Conservation (phyloP, 345 rosid genomes). For the Viola odorata region DNA sequence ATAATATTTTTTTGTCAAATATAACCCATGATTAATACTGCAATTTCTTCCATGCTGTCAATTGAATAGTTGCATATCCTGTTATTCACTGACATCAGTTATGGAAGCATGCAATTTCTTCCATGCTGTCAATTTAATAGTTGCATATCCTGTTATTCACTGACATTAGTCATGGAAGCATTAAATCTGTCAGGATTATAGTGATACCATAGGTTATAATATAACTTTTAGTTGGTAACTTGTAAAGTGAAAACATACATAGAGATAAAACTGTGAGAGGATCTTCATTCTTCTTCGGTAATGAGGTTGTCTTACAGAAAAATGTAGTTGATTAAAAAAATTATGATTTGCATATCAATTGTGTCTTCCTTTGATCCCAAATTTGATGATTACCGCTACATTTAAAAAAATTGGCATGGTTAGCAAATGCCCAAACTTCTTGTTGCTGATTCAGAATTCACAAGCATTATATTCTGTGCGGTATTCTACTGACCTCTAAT, state of each 20-base stretch:
- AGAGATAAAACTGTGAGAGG: not conserved
- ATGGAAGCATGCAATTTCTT: not conserved
- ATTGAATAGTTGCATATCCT: not conserved
- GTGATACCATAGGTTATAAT: not conserved
- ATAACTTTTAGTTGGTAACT: not conserved
- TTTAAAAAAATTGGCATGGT: no score
- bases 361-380: no score
- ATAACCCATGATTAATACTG: no score
- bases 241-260: not conserved
- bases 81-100: not conserved
- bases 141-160: not conserved
- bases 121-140: no score
- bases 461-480: constrained; percentile 1
- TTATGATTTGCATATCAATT: no score
- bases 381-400: no score
- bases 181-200: not conserved
- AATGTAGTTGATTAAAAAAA: not conserved
- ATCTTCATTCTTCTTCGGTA: not conserved
- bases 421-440: no score
- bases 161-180: not conserved
- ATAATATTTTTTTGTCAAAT: no score
- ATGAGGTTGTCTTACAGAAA: not conserved
- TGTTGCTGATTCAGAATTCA: not conserved
- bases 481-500: not conserved
- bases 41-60: no score